Conservation (phyloP, 225 moss, liverwort and hornwort genomes). For the Straminergon stramineum region DNA sequence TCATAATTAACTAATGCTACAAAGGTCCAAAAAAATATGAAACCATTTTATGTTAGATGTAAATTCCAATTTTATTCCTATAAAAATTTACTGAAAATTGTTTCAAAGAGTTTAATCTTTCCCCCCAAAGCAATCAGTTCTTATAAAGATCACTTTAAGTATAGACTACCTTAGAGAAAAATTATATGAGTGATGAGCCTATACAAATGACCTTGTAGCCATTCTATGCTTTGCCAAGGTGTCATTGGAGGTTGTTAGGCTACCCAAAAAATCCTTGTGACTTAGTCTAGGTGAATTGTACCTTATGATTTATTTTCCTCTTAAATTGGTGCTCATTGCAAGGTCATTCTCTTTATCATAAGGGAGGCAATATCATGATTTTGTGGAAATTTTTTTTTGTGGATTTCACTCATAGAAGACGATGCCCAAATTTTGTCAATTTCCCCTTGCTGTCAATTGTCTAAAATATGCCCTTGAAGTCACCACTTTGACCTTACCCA, state of each 20-base stretch:
- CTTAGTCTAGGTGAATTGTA: background rate
- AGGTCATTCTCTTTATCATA: no score
- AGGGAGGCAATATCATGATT: background rate
- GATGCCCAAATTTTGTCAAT: background rate
- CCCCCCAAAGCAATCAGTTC: no score
- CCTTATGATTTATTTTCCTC: background rate
- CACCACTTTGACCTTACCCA: no score
- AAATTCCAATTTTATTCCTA: no score
- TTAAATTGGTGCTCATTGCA: background rate
- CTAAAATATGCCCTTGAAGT: background rate
- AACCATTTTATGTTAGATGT: rapidly evolving
- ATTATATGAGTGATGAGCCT: background rate
- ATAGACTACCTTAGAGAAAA: background rate
- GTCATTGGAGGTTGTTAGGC: no score
- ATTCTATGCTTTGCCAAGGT: no score
- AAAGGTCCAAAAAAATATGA: no score
- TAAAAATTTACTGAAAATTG: no score
- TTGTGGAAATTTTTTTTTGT: no score
- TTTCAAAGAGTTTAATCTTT: no score
- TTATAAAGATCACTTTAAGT: no score
- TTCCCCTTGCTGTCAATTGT: background rate
- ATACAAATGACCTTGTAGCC: background rate
- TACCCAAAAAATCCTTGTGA: background rate
- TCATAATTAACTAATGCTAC: no score
- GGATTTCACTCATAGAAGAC: background rate